Conservation (phyloP, 768 basidiomycete species). For the Tubosaeta sp. region DNA sequence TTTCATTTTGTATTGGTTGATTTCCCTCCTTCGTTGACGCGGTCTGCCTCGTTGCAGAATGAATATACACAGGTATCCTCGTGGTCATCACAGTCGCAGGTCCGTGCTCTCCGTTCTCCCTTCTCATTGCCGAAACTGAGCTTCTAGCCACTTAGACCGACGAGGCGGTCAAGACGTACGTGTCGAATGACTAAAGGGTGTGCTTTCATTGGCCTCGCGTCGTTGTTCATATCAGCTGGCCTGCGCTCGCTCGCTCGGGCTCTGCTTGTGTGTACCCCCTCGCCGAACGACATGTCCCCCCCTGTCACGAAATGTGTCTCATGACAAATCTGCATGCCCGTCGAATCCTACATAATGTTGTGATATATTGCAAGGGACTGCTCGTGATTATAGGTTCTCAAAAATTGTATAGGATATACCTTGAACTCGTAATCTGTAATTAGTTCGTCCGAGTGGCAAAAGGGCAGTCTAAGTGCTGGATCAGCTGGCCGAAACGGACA, state of each 20-base stretch:
- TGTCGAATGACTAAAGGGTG: not conserved
- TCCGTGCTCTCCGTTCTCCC: not conserved
- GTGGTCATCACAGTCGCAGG: slow-evolving; percentile 21
- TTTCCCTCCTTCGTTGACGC: not conserved
- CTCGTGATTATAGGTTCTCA: too few relatives aligned
- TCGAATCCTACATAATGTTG: too few relatives aligned
- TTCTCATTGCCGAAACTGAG: not conserved
- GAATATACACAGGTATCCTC: slow-evolving; percentile 14
- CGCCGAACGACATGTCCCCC: too few relatives aligned
- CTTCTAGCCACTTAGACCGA: not conserved
- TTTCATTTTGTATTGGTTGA: not conserved
- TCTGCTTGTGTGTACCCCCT: too few relatives aligned
- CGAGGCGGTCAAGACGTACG: not conserved
- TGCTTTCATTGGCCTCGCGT: not conserved
- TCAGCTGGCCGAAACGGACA: too few relatives aligned
- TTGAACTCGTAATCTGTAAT: too few relatives aligned
- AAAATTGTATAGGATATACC: too few relatives aligned
- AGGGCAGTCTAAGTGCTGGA: too few relatives aligned
- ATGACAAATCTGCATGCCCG: too few relatives aligned
- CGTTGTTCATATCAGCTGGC: not conserved
- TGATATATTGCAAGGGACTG: too few relatives aligned
- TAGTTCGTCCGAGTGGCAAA: too few relatives aligned
- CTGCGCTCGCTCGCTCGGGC: not conserved
- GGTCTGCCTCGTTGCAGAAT: slow-evolving; percentile 2
- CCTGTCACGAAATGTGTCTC: too few relatives aligned